These are phyloP conservation scores for Fusarium sublunatum DNA, from an alignment of 2,329 filamentous ascomycete species.

Conservation along the genomic window DNA sequence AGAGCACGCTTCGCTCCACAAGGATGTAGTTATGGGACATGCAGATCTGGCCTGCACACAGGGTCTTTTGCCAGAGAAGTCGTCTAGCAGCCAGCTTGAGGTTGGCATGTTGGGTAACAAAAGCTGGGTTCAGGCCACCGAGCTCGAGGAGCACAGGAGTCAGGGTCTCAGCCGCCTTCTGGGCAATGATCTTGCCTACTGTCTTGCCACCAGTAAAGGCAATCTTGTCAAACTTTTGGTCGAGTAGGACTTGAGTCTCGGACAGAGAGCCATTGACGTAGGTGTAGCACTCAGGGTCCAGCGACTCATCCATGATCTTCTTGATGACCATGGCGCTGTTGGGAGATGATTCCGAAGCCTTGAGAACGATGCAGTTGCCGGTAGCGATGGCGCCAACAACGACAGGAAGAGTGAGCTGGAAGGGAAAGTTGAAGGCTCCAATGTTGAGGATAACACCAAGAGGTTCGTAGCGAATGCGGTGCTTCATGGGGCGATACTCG, in stretches of 20 bases:
- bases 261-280: constrained; percentile 84
- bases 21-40: constrained; percentile 93
- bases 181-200: constrained; percentile 87
- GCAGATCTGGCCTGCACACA: constrained; percentile 92
- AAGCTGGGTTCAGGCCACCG: constrained; percentile 90
- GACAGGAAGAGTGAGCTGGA: constrained; percentile 82
- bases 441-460: constrained; percentile 86
- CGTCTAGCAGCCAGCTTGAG: constrained; percentile 82
- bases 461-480: constrained; percentile 87
- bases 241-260: constrained; percentile 83
- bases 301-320: constrained; percentile 77
- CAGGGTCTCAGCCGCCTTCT: constrained; percentile 88
- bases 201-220: constrained; percentile 87
- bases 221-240: constrained; percentile 97
- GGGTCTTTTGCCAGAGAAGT: constrained; percentile 87
- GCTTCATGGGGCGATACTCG: constrained; percentile 74
- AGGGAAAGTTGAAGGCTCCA: constrained; percentile 93
- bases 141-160: constrained; percentile 92
- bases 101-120: constrained; percentile 87
- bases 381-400: constrained; percentile 91
- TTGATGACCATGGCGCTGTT: constrained; percentile 81
- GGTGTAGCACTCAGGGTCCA: constrained; percentile 81
- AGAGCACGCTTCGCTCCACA: constrained; percentile 78
- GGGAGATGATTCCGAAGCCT: constrained; percentile 88
- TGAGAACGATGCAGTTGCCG: constrained; percentile 89